Conservation (phyloP, 257 asterid genomes). For the Ophiorrhiza pumila region DNA sequence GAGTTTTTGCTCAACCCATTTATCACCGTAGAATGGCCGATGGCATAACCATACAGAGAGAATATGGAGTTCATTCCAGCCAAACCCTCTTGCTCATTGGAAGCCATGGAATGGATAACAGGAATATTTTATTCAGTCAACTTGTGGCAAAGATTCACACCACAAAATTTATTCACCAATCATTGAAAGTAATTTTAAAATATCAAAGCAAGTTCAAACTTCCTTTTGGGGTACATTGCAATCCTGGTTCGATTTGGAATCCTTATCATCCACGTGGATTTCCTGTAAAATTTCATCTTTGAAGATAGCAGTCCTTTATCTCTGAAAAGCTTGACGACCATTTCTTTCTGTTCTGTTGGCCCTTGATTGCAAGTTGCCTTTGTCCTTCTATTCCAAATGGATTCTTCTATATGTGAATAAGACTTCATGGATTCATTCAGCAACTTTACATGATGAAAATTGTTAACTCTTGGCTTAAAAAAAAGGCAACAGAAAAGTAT, state of each 20-base stretch:
- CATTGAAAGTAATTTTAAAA: background rate
- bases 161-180: background rate
- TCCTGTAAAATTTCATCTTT: slow-evolving; percentile 29
- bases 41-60: background rate
- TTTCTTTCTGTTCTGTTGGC: slow-evolving; percentile 12
- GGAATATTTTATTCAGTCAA: background rate
- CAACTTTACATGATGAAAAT: slow-evolving; percentile 1
- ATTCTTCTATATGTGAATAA: slow-evolving; percentile 20
- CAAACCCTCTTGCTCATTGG: background rate
- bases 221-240: slow-evolving; percentile 19
- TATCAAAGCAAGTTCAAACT: background rate
- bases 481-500: background rate
- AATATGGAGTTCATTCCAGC: background rate
- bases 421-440: slow-evolving; percentile 16
- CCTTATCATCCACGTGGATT: slow-evolving; percentile 46
- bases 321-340: slow-evolving; percentile 29
- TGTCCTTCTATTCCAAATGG: slow-evolving; percentile 22
- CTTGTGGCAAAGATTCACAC: background rate
- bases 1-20: background rate
- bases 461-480: background rate
- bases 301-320: slow-evolving; percentile 25
- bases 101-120: background rate
- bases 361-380: slow-evolving; percentile 31
- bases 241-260: slow-evolving; percentile 36
- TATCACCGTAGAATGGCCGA: background rate